Percentiles rank a stretch among this genome's conserved stretches.
These are phyloP conservation scores for Cylindrotheca fusiformis DNA, from an alignment of 108 stramenopile genomes.

Conservation along the genomic window DNA sequence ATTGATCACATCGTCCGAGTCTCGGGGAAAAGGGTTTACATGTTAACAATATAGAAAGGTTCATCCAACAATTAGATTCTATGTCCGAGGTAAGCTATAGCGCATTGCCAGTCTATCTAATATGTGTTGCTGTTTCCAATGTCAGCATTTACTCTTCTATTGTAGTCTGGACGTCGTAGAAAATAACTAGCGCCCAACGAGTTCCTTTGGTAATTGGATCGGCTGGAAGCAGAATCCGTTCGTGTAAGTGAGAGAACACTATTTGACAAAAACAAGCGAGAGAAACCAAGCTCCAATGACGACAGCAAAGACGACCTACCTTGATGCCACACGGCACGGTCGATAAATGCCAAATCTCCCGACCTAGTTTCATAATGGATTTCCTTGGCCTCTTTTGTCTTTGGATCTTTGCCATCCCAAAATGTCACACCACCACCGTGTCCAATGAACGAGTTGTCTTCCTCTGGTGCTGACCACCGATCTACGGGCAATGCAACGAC, in stretches of 20 bases:
- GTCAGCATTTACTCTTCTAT: not conserved
- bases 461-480: slow-evolving; percentile 72
- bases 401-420: slow-evolving; percentile 75
- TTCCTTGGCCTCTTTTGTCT: slow-evolving; percentile 44
- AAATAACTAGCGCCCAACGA: slow-evolving; percentile 90
- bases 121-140: not conserved
- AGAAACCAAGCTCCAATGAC: not conserved
- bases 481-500: slow-evolving; percentile 87
- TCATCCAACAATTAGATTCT: no score
- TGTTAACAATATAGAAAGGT: no score
- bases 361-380: slow-evolving; percentile 78
- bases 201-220: slow-evolving; percentile 88
- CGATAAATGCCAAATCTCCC: slow-evolving; percentile 88
- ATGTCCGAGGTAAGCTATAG: no score
- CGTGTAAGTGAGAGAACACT: not conserved
- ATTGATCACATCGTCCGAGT: no score
- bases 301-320: no score
- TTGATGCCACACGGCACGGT: slow-evolving; percentile 29
- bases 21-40: no score
- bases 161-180: slow-evolving; percentile 62
- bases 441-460: slow-evolving; percentile 69
- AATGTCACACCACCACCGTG: slow-evolving; percentile 84
- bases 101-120: no score
- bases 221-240: slow-evolving; percentile 84
- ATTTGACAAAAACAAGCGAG: not conserved